These are phyloP conservation scores for Boechera retrofracta DNA, from an alignment of 345 rosid genomes.

Conservation along the genomic window DNA sequence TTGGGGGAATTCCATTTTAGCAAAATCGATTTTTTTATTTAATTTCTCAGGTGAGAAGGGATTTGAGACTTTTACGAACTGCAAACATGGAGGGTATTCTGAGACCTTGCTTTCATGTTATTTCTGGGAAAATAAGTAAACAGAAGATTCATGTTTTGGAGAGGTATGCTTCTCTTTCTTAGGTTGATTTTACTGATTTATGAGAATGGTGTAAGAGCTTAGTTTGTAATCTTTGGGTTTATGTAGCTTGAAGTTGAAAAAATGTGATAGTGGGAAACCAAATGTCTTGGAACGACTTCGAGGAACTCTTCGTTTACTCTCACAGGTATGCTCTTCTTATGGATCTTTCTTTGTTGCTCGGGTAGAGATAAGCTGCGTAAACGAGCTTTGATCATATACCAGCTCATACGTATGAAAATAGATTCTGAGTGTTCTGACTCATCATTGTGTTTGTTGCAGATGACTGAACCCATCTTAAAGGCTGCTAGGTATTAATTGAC, in stretches of 20 bases:
- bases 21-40: background rate
- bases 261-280: conserved; percentile 57
- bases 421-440: background rate
- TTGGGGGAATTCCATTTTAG: background rate
- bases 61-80: conserved; percentile 73
- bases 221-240: conserved; percentile 33
- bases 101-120: conserved; percentile 70
- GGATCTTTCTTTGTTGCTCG: background rate
- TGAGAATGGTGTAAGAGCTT: conserved; percentile 11
- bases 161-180: conserved; percentile 50
- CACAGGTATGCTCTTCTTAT: conserved; percentile 57
- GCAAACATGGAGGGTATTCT: conserved; percentile 66
- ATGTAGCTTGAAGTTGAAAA: conserved; percentile 77
- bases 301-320: conserved; percentile 78
- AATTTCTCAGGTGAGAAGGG: conserved; percentile 77
- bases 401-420: background rate
- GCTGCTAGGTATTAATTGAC: conserved; percentile 68
- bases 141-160: conserved; percentile 80
- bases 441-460: conserved; percentile 57
- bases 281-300: conserved; percentile 77
- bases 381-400: background rate
- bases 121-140: conserved; percentile 62
- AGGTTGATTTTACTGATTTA: conserved; percentile 4
- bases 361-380: conserved; percentile 13
- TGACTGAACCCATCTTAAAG: conserved; percentile 87